These are phyloP conservation scores for Serendipita sp. DNA, from an alignment of 768 basidiomycete genomes.

Conservation along the genomic window DNA sequence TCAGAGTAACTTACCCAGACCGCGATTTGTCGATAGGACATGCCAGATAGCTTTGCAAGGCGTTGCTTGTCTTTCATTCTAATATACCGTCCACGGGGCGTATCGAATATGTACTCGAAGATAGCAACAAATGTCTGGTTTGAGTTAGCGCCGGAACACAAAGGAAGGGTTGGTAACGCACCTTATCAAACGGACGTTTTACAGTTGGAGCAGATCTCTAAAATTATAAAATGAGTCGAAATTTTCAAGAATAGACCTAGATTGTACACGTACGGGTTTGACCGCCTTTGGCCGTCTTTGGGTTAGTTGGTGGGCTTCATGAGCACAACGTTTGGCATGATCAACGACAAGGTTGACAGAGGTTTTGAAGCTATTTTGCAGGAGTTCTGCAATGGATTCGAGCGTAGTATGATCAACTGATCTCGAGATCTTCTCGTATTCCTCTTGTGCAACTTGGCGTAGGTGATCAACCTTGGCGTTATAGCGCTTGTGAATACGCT, in stretches of 20 bases:
- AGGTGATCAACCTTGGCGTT: neutral
- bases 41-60: neutral
- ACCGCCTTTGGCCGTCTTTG: neutral
- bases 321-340: neutral
- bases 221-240: too few relatives aligned
- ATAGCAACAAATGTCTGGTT: neutral
- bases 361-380: too few relatives aligned
- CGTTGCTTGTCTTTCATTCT: neutral
- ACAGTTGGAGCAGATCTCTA: neutral
- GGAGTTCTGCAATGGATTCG: neutral
- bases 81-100: neutral
- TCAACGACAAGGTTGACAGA: too few relatives aligned
- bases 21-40: neutral
- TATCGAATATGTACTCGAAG: neutral
- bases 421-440: neutral
- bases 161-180: neutral
- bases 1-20: neutral
- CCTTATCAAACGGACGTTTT: neutral
- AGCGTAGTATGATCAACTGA: neutral
- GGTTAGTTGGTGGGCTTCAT: neutral
- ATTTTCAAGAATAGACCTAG: neutral
- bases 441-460: neutral
- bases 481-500: neutral
- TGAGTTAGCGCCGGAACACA: neutral
- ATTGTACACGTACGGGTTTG: neutral